These are phyloP conservation scores for Aquilaria malaccensis DNA, from an alignment of 345 rosid species.

Conservation along the genomic window DNA sequence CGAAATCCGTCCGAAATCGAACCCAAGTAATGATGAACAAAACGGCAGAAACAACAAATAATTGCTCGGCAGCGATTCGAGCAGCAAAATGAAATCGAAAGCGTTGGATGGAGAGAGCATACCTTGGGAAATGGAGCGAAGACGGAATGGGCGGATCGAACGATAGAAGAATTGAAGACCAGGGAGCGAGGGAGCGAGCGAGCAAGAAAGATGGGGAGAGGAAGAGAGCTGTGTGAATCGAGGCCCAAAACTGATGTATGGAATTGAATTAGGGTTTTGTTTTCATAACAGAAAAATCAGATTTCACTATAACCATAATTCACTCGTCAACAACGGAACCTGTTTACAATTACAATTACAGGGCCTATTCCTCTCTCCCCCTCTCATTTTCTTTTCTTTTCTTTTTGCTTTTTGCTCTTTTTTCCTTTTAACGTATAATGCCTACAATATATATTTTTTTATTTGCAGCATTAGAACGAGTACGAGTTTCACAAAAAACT, in stretches of 20 bases:
- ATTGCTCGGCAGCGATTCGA: no score
- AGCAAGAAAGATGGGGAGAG: conserved; percentile 7
- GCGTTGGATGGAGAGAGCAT: background rate
- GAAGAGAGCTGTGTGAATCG: conserved; percentile 29
- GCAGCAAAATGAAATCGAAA: background rate
- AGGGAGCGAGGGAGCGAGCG: conserved; percentile 3
- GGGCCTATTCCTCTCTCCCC: no score
- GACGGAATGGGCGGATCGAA: conserved; percentile 19
- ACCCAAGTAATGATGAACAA: no score
- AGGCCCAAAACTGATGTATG: conserved; percentile 39
- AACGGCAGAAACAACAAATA: no score
- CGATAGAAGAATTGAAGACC: conserved; percentile 4
- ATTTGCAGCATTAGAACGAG: no score
- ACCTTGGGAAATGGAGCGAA: conserved; percentile 11
- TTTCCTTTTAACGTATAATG: background rate
- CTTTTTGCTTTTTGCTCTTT: background rate
- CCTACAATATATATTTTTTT: no score
- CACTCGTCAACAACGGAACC: conserved; percentile 18
- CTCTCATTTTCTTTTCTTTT: no score
- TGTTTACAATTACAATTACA: conserved; percentile 4
- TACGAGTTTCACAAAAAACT: no score
- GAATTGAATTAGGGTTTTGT: conserved; percentile 42
- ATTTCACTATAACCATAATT: conserved; percentile 12
- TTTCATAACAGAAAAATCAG: conserved; percentile 3
- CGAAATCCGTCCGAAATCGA: no score